Evolutionary conservation across 208 protist genomes (phyloP).

Genomic region (Histomonas meleagridis): DNA sequence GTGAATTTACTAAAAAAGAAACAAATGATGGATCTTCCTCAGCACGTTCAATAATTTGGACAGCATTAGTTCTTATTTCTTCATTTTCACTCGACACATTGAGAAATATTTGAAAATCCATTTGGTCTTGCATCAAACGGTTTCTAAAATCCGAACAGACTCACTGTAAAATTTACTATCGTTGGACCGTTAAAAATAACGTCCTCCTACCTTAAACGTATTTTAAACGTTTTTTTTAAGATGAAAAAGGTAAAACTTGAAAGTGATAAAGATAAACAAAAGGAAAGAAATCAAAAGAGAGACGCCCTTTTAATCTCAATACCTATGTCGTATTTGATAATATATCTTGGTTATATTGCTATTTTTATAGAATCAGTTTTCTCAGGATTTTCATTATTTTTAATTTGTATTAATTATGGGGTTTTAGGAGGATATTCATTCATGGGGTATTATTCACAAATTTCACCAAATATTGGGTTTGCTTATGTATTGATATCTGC

Average conservation of each 20-base stretch:
- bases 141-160: not conserved
- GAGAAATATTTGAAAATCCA: not conserved
- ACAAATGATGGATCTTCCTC: not conserved
- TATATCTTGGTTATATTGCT: not conserved
- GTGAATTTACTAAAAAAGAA: not conserved
- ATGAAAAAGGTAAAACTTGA: too few species aligned
- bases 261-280: too few species aligned
- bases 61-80: not conserved
- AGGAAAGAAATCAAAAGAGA: too few species aligned
- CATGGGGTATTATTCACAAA: not conserved
- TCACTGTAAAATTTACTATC: not conserved
- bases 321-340: not conserved
- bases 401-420: not conserved
- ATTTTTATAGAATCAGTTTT: not conserved
- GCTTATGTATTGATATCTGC: not conserved
- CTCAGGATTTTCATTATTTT: not conserved
- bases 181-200: too few species aligned
- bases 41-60: not conserved
- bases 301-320: not conserved
- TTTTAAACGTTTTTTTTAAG: too few species aligned
- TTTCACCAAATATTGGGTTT: not conserved
- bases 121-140: not conserved
- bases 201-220: too few species aligned
- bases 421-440: not conserved
- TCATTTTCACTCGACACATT: not conserved